Base-by-base conservation (phyloP, 345 rosid genomes). In the Salix brachista region DNA sequence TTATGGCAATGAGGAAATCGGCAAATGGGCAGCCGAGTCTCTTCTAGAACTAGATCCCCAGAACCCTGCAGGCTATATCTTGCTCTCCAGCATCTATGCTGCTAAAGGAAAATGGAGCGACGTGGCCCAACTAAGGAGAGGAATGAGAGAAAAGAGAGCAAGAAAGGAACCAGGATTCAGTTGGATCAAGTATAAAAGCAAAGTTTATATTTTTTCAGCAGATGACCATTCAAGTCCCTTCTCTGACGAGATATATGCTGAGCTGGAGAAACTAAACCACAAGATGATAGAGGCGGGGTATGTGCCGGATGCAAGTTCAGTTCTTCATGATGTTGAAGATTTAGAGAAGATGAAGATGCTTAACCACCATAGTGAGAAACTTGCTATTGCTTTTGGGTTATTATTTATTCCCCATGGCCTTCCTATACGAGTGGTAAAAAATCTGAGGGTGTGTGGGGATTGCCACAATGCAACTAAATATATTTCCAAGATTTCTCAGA, bases 111-210 rank as follows among this genome's bases (percentile, higher is more conserved):
- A 87, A 82, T 93, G 97, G 96, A 90, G 89, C 21, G 65, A 74
- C 50, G 96, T 95, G 71, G 86, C 99, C 6, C 87, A 87, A 76
- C 75, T 93, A 66, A 88, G 90, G 79, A 79, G 67, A 74, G 86
- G 83, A 85, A 95, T 92, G 96, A 86, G 89, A 84, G 92, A 83
- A 60, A 88, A 83, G 73, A 89, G 94, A 32, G 91, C 89, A 75
- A 90, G 82, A 78, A 91, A 95, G 82, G 97, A 91, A 84, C 97
- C 96, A 0, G 99, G 99, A 73, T 94, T 80, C 78, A 95, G 99
- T 74, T 95, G 99, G 99, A 93, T 95, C 81, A 91, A 89, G 73
- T 90, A 91, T 84, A 91, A 85, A 79, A 86, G 85, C 65, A 84
- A 81, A 84, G 85, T 91, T 52, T 85, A 95, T 79, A 81, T 89